Evolutionary conservation across 1,284 basidiomycete genomes (phyloP), one percentile per base, ranked within the genome.

Genomic region (Sporisorium sorghi): DNA sequence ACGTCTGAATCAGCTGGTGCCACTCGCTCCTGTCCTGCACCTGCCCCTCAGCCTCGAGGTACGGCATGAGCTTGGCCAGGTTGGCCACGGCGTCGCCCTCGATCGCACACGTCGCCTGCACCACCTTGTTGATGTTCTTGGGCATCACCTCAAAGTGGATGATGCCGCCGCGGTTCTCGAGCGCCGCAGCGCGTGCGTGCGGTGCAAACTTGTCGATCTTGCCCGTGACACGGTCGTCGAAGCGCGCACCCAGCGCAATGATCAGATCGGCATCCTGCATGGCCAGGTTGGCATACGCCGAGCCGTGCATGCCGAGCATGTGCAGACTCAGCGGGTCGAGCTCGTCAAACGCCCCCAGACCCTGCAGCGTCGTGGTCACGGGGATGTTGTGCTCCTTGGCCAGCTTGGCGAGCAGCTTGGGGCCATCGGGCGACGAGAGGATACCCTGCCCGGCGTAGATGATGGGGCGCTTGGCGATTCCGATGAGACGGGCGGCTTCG

Each of bases 221-320:
- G 65, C 94, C 94, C 4, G 96, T 99, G 15, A 98, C 94, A 85
- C 97, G 95, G 86, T 99, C 97, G 84, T 99, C 96, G 85, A 99
- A 99, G 56, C 96, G 90, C 17, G 90, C 93, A 65, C 97, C 96
- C 32, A 99, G 91, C 33, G 95, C 96, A 77, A 99, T 96, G 87
- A 99, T 93, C 55, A 99, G 91, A 84, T 99, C 97, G 32, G 97
- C 97, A 60, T 93, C 88, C 86, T 99, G 96, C 89, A 99, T 97
- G 3, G 96, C 95, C 57, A 97, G 87, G 87, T 99, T 99, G 81
- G 97, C 96, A 82, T 98, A 98, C 2, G 95, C 94, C 15, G 91
- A 91, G 5, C 97, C 97, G 87, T 99, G 96, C 96, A 99, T 98
- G 75, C 96, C 96, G 61, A 99, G 90, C 96, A 99, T 98, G 86